These are phyloP conservation scores for Cladophialophora psammophila DNA, from an alignment of 2,329 filamentous ascomycete genomes.

Conservation along the genomic window DNA sequence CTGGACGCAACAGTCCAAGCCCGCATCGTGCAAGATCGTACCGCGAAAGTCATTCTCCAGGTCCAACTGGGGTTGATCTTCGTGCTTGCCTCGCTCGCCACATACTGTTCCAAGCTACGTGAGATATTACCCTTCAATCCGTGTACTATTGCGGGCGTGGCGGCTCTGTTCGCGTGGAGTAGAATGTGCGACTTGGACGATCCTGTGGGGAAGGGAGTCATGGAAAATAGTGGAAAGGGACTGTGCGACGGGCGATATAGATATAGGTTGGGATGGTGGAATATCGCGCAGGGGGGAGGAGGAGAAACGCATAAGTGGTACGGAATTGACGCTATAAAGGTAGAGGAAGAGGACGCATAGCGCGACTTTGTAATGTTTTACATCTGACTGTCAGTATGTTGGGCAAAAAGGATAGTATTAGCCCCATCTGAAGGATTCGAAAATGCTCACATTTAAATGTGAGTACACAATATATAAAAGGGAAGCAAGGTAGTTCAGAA, in stretches of 20 bases:
- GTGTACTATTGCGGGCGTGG: constrained; percentile 35
- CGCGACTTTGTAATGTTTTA: no score
- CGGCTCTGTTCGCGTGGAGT: constrained; percentile 30
- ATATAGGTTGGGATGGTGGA: constrained; percentile 21
- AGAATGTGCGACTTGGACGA: constrained; percentile 11
- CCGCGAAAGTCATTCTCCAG: constrained; percentile 33
- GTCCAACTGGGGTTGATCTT: constrained; percentile 32
- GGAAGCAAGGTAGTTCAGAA: no score
- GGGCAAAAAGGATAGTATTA: no score
- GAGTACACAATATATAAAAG: no score
- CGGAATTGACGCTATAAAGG: neutral
- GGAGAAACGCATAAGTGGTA: constrained; percentile 4
- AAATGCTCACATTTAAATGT: no score
- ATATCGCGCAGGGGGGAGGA: neutral
- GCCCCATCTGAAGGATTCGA: no score
- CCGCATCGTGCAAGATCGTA: constrained; percentile 27
- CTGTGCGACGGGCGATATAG: neutral
- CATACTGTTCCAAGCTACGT: neutral
- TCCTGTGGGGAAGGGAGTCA: neutral
- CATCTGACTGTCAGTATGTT: no score
- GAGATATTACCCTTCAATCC: constrained; percentile 33
- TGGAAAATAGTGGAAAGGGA: neutral
- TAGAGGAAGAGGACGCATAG: neutral
- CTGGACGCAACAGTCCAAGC: neutral
- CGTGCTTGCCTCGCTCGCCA: constrained; percentile 17